Evolutionary conservation across 257 asterid species (phyloP), one percentile per base, ranked within the genome.

Genomic region (Ilex aquifolium): DNA sequence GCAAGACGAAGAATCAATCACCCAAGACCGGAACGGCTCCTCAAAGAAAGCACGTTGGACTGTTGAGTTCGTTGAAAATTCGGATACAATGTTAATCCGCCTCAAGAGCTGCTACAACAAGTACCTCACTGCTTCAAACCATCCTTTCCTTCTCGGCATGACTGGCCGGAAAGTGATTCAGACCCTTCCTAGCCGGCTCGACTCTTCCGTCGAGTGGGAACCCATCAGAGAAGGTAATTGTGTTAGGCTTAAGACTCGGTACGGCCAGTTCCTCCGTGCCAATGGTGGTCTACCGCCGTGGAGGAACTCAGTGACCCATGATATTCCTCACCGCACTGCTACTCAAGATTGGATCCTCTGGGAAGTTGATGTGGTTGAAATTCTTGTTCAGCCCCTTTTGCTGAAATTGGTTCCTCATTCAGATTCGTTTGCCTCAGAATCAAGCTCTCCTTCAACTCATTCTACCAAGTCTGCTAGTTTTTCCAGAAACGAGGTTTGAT

Each of bases 231-330:
- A 90, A 7, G 88, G 81, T 50, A 79, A 79, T 62, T 78, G 74
- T 61, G 85, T 93, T 2, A 90, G 85, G 95, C 62, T 93, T 40
- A 93, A 80, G 76, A 93, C 99, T 10, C 56, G 97, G 79, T 93
- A 93, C 64, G 99, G 99, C 1, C 96, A 90, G 65, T 93, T 73
- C 32, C 63, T 93, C 69, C 65, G 97, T 59, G 99, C 88, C 0
- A 93, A 93, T 49, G 97, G 95, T 21, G 96, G 99, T 0, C 16
- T 87, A 53, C 96, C 96, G 29, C 99, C 99, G 61, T 93, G 99
- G 99, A 78, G 95, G 72, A 93, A 93, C 31, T 83, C 97, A 11
- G 79, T 93, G 15, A 93, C 99, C n/a, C 99, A 90, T 66, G 99
- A 90, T 68, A 85, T 93, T 10, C 99, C 99, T 2, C 95, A 85